phyloP scores from a whole-genome alignment of 2,329 filamentous ascomycete genomes.

The Colletotrichum sp. region DNA sequence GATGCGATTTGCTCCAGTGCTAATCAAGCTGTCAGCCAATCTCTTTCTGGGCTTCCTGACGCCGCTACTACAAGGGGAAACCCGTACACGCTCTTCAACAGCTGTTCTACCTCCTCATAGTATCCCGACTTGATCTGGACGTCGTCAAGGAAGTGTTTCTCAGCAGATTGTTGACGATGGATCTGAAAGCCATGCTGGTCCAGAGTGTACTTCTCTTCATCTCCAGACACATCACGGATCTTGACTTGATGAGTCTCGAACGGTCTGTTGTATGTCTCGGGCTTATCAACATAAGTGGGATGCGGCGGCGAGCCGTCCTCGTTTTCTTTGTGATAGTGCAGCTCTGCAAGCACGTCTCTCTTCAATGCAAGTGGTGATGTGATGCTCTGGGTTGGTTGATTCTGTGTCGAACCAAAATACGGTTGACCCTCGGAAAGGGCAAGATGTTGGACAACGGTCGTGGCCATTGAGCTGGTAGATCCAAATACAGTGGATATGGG shows the following conservation, averaged over 20 bases:
- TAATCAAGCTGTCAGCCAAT: constrained; percentile 28
- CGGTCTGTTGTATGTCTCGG: constrained; percentile 38
- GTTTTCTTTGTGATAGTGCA: constrained; percentile 45
- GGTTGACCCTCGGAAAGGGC: background rate
- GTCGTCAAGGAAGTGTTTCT: constrained; percentile 55
- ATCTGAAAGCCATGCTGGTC: constrained; percentile 44
- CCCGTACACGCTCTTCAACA: constrained; percentile 64
- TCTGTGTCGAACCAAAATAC: background rate
- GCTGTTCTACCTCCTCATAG: constrained; percentile 73
- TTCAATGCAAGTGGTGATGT: background rate
- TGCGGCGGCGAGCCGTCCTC: constrained; percentile 45
- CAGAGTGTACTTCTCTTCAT: constrained; percentile 39
- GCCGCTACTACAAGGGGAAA: background rate
- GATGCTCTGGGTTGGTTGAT: background rate
- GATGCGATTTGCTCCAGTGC: constrained; percentile 59
- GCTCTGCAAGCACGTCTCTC: constrained; percentile 29
- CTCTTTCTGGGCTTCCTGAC: background rate
- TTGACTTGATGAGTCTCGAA: constrained; percentile 29
- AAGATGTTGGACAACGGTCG: constrained; percentile 8
- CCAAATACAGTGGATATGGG: background rate
- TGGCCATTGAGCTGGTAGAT: constrained; percentile 1
- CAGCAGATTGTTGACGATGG: constrained; percentile 29
- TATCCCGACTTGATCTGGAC: constrained; percentile 68
- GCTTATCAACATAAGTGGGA: constrained; percentile 37
- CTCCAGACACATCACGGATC: constrained; percentile 40